Evolutionary conservation across 1,284 basidiomycete species (phyloP).

Genomic region (Blastosporella zonata): DNA sequence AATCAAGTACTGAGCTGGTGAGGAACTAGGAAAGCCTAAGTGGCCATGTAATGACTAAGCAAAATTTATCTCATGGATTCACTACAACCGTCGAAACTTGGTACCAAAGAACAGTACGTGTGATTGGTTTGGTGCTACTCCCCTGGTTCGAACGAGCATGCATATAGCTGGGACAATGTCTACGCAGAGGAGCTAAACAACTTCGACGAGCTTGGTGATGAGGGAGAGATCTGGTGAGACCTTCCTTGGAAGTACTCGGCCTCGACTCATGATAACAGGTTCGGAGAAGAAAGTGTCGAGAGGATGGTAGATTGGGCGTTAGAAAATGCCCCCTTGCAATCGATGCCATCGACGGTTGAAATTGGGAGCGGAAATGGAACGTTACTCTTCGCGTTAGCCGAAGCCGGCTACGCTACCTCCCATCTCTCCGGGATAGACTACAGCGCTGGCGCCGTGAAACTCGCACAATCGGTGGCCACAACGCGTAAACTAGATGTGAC

Average conservation of each 20-base stretch:
- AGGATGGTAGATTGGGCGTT: conserved; percentile 77
- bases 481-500: conserved; percentile 40
- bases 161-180: conserved; percentile 64
- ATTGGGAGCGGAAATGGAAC: conserved; percentile 88
- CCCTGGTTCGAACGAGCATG: neutral
- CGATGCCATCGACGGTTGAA: conserved; percentile 57
- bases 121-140: neutral
- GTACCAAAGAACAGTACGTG: conserved; percentile 63
- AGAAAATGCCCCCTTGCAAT: conserved; percentile 46
- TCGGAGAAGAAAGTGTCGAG: conserved; percentile 76
- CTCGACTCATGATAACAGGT: conserved; percentile 49
- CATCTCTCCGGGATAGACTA: conserved; percentile 80
- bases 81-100: conserved; percentile 61
- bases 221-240: conserved; percentile 82
- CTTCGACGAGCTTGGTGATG: conserved; percentile 81
- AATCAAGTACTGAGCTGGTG: too few species aligned
- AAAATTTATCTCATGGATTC: conserved; percentile 14
- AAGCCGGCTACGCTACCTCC: conserved; percentile 58
- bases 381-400: conserved; percentile 70
- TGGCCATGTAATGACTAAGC: conserved; percentile 16
- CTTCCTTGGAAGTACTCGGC: conserved; percentile 12
- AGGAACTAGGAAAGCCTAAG: neutral
- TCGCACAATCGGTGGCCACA: conserved; percentile 52
- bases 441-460: conserved; percentile 67
- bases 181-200: conserved; percentile 72